A percentile compares a stretch with the other conserved stretches of the same genome.
phyloP scores from a whole-genome alignment of 768 basidiomycete species.

The Gyrodon lividus region DNA sequence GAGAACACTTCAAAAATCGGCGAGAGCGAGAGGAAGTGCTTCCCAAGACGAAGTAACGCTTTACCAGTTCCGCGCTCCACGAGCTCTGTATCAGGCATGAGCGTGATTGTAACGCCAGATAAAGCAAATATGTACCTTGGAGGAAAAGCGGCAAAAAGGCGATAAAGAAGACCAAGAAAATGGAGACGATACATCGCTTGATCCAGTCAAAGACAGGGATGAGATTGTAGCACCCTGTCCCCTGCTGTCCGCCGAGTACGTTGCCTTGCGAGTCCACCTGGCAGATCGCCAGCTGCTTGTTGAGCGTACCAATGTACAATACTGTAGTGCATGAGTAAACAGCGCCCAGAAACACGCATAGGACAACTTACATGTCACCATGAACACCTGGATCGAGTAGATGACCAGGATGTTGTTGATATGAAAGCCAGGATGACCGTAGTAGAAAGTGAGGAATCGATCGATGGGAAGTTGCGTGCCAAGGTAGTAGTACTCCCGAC shows the following conservation, averaged over 20 bases:
- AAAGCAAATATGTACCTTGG: slow-evolving; percentile 60
- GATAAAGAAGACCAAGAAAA: slow-evolving; percentile 99
- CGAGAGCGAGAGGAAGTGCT: slow-evolving; percentile 96
- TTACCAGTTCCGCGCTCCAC: slow-evolving; percentile 95
- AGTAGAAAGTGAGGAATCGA: slow-evolving; percentile 99
- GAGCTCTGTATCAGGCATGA: slow-evolving; percentile 57
- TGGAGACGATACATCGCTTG: slow-evolving; percentile 92
- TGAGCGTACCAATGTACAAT: slow-evolving; percentile 92
- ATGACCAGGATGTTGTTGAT: slow-evolving; percentile 99
- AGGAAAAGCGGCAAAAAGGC: slow-evolving; percentile 95
- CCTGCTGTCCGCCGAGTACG: slow-evolving; percentile 79
- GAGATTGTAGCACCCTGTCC: slow-evolving; percentile 83
- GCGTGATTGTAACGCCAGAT: slow-evolving; percentile 1
- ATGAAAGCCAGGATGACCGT: slow-evolving; percentile 99
- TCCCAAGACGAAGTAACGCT: slow-evolving; percentile 88
- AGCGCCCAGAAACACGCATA: not conserved
- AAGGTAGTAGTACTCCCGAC: slow-evolving; percentile 98
- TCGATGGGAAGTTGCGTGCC: slow-evolving; percentile 98
- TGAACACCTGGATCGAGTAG: slow-evolving; percentile 96
- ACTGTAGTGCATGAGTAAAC: slow-evolving; percentile 44
- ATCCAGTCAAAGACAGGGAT: slow-evolving; percentile 98
- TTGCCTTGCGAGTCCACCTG: slow-evolving; percentile 78
- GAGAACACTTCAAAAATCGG: slow-evolving; percentile 99
- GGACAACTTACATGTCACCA: slow-evolving; percentile 77
- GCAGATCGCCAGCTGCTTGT: slow-evolving; percentile 90